These are phyloP conservation scores for Tricholomella constricta DNA, from an alignment of 768 basidiomycete species.

Conservation along the genomic window DNA sequence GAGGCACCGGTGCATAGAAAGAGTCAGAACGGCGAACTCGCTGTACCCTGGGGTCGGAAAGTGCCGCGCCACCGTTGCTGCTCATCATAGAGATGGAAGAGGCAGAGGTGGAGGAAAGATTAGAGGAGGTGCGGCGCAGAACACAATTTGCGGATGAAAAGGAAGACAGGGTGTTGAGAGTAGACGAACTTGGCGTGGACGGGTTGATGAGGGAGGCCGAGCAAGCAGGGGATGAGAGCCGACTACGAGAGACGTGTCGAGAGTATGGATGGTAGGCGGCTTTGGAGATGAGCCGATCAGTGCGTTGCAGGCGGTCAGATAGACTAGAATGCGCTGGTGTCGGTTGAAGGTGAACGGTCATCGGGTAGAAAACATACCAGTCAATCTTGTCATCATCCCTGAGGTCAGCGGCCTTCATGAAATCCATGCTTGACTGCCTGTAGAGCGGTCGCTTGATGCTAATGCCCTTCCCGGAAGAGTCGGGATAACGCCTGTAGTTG, in stretches of 20 bases:
- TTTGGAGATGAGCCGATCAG: conserved; percentile 55
- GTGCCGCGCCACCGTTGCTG: conserved; percentile 34
- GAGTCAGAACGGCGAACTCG: conserved; percentile 54
- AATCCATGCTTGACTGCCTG: conserved; percentile 88
- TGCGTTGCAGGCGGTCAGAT: conserved; percentile 66
- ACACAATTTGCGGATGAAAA: conserved; percentile 37
- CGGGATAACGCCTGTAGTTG: conserved; percentile 29
- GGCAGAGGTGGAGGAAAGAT: conserved; percentile 44
- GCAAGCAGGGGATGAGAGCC: conserved; percentile 44
- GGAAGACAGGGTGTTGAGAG: conserved; percentile 51
- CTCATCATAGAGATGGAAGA: conserved; percentile 44
- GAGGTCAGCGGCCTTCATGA: conserved; percentile 58
- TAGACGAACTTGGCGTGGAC: conserved; percentile 67
- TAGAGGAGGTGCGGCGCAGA: conserved; percentile 48
- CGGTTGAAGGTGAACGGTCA: conserved; percentile 10
- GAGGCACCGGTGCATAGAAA: conserved; percentile 35
- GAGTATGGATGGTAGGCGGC: conserved; percentile 62
- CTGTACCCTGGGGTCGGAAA: conserved; percentile 52
- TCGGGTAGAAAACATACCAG: conserved; percentile 47
- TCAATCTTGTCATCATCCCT: conserved; percentile 57
- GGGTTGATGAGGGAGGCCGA: conserved; percentile 46
- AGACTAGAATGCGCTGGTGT: conserved; percentile 42
- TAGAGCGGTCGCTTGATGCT: conserved; percentile 58
- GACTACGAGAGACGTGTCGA: conserved; percentile 38
- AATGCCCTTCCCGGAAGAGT: conserved; percentile 26